These are phyloP conservation scores for Blastomyces emzantsi DNA, from an alignment of 2,329 filamentous ascomycete genomes.

Conservation along the genomic window DNA sequence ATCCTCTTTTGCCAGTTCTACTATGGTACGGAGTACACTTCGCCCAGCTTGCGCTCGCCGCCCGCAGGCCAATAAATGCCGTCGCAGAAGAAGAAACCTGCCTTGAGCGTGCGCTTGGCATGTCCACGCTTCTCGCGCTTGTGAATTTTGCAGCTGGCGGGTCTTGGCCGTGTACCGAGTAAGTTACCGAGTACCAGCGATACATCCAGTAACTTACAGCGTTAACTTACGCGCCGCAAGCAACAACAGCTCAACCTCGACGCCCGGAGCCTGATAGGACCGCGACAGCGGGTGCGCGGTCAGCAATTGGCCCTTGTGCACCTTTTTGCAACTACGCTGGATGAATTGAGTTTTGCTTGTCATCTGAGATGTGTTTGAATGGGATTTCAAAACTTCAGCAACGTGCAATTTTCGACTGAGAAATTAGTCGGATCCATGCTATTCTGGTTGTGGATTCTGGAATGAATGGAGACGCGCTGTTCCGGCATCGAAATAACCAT, in stretches of 20 bases:
- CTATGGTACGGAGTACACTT: too few species aligned
- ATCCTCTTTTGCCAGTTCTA: too few species aligned
- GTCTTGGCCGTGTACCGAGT: background rate
- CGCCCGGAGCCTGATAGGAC: slow-evolving; percentile 2
- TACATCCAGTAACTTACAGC: background rate
- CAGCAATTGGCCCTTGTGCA: background rate
- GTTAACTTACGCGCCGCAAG: too few species aligned
- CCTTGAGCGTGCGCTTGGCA: background rate
- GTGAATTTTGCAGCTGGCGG: background rate
- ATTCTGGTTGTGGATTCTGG: background rate
- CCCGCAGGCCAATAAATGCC: background rate
- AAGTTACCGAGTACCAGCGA: background rate
- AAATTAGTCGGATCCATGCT: slow-evolving; percentile 8
- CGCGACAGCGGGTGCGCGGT: background rate
- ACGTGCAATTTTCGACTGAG: slow-evolving; percentile 6
- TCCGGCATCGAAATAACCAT: background rate
- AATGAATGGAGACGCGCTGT: background rate
- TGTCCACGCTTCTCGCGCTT: background rate
- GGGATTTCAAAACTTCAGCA: background rate
- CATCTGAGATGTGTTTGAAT: background rate
- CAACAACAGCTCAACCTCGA: background rate
- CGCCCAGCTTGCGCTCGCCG: background rate
- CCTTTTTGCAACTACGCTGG: too few species aligned
- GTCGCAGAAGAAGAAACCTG: background rate
- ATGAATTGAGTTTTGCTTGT: slow-evolving; percentile 1